Evolutionary conservation across 2,329 filamentous ascomycete species (phyloP), one percentile per base, ranked within the genome.

Genomic region (Cadophora gregata): DNA sequence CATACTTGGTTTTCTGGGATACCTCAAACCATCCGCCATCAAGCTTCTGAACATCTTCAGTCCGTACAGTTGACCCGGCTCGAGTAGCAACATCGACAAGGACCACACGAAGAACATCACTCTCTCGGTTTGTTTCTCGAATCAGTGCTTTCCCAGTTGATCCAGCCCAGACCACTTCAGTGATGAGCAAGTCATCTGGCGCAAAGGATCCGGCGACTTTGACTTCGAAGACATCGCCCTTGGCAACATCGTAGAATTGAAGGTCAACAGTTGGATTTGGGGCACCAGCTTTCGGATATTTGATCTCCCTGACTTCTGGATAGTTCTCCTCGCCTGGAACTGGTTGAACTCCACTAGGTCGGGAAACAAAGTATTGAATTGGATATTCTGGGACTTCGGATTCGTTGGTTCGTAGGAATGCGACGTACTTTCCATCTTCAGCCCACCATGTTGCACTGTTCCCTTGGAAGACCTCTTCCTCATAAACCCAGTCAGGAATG

Each of bases 1-100:
- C 90, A 76, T 91, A 98, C 16, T 83, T 88, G 3, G 94, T 97
- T 50, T 90, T 87, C 74, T 97, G 90, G 0, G 93, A 93, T 50
- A 97, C 93, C 80, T 99, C 96, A 74, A 97, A 95, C 96, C 96
- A 99, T 38, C 96, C 96, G 25, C 94, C 94, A 77, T 99, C 96
- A n/a, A 97, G 83, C 65, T 90, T 85, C 70, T 88, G 87, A 59
- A 97, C 88, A 77, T 99, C 88, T 59, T 92, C 86, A 24, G 89
- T 90, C 70, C 95, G 86, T 58, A 97, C 88, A 0, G 92, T 90
- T 78, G 90, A 91, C 33, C 93, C 94, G 24, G 86, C 88, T 58
- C 93, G 89, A 3, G 84, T 81, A 25, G 82, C 80, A 5, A 96
- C 91, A 76, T 99, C 93, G 64, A 98, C 88, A 6, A 98, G 83